These are phyloP conservation scores for Hericium erinaceus DNA, from an alignment of 768 basidiomycete genomes.

Conservation along the genomic window DNA sequence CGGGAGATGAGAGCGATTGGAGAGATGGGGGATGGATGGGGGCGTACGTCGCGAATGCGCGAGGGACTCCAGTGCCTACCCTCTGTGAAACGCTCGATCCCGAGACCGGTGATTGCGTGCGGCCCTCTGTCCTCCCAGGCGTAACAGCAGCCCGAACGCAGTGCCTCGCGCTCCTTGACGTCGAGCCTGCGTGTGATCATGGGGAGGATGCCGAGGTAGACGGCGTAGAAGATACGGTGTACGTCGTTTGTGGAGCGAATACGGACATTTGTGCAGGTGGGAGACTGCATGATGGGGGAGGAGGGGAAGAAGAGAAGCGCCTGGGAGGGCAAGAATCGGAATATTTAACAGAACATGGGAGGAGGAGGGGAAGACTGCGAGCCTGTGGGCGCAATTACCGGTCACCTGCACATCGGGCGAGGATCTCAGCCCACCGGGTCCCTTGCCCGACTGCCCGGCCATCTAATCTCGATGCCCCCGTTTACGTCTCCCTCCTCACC, in stretches of 20 bases:
- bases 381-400: neutral
- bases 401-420: neutral
- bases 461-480: neutral
- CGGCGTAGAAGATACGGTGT: constrained; percentile 73
- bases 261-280: constrained; percentile 67
- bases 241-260: constrained; percentile 75
- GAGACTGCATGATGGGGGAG: constrained; percentile 50
- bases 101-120: constrained; percentile 67
- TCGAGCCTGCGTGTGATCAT: constrained; percentile 77
- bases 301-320: constrained; percentile 10
- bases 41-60: constrained; percentile 45
- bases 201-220: constrained; percentile 56
- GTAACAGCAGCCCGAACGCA: constrained; percentile 71
- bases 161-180: constrained; percentile 61
- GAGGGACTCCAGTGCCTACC: constrained; percentile 84
- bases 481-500: neutral
- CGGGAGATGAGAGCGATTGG: constrained; percentile 2
- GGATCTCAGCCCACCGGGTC: neutral
- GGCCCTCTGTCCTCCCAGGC: constrained; percentile 87
- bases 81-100: constrained; percentile 79
- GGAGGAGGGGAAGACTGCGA: neutral
- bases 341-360: constrained; percentile 9
- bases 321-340: neutral
- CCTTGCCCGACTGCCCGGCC: neutral
- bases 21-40: neutral